A percentile compares a stretch with the other conserved stretches of the same genome.
Evolutionary conservation across 345 rosid genomes (phyloP).

Genomic region (Triadica sebifera): DNA sequence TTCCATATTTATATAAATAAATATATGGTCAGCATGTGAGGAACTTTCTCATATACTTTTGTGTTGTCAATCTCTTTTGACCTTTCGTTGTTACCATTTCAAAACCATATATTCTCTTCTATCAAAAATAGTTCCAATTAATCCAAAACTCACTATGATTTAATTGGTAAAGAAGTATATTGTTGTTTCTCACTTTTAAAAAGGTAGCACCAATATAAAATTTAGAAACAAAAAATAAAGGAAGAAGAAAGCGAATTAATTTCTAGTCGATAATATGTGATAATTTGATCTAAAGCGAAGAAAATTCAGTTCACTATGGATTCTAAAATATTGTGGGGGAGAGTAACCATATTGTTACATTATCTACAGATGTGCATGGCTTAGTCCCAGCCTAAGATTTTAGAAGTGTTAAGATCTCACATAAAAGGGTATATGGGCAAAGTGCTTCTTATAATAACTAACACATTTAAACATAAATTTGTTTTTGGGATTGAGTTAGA

Average conservation of each 20-base stretch:
- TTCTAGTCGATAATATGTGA: not conserved
- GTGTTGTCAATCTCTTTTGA: constrained; percentile 30
- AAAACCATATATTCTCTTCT: not conserved
- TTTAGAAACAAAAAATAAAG: too few species aligned
- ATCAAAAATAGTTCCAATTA: not conserved
- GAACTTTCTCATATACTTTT: constrained; percentile 15
- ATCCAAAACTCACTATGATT: not conserved
- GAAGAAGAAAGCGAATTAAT: not conserved
- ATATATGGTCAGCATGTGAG: not conserved
- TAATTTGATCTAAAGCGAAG: not conserved
- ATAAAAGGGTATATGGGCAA: too few species aligned
- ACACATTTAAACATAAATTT: too few species aligned
- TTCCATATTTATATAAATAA: not conserved
- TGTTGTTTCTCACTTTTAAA: not conserved
- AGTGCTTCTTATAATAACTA: too few species aligned
- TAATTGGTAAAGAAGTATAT: not conserved
- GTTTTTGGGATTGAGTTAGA: too few species aligned
- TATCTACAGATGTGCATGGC: too few species aligned
- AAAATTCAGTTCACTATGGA: too few species aligned
- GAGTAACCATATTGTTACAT: too few species aligned
- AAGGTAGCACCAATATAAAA: not conserved
- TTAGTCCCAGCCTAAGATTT: too few species aligned
- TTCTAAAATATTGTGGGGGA: too few species aligned
- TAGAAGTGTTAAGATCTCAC: too few species aligned
- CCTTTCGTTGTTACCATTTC: not conserved